Evolutionary conservation across 352 stramenopile genomes (phyloP).

Genomic region (Hyaloperonospora brassicae): DNA sequence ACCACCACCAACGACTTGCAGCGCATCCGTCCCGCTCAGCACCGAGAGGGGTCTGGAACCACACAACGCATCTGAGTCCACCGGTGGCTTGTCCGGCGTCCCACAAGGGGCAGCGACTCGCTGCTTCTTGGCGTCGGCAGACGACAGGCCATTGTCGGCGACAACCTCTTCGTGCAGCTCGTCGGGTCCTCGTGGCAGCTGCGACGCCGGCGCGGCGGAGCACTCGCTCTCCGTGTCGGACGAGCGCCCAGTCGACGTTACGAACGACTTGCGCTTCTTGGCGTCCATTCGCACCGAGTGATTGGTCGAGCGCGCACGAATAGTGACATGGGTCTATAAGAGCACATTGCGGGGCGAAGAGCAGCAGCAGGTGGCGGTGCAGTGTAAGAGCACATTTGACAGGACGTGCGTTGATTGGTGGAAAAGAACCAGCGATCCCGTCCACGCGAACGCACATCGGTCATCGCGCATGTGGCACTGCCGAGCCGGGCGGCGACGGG

Average conservation of each 20-base stretch:
- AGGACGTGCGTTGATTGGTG: conserved; percentile 9
- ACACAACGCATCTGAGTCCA: too few relatives aligned
- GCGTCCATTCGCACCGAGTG: conserved; percentile 9
- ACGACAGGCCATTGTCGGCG: too few relatives aligned
- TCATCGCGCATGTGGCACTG: conserved; percentile 23
- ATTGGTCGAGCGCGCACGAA: conserved; percentile 27
- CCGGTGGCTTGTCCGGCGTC: too few relatives aligned
- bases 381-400: neutral
- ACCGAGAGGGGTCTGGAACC: too few relatives aligned
- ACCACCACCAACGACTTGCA: too few relatives aligned
- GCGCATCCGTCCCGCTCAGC: too few relatives aligned
- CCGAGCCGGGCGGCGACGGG: conserved; percentile 21
- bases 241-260: conserved; percentile 2
- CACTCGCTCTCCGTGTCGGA: conserved; percentile 13
- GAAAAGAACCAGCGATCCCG: conserved; percentile 2
- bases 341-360: neutral
- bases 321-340: conserved; percentile 38
- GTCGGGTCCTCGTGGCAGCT: too few relatives aligned
- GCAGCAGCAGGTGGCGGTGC: too few relatives aligned
- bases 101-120: too few relatives aligned
- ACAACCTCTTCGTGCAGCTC: too few relatives aligned
- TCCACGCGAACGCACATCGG: conserved; percentile 9
- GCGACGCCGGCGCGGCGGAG: neutral
- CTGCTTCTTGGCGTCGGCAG: too few relatives aligned
- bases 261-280: conserved; percentile 10